These are phyloP conservation scores for Sanghuangporus baumii DNA, from an alignment of 1,284 basidiomycete genomes.

Conservation along the genomic window DNA sequence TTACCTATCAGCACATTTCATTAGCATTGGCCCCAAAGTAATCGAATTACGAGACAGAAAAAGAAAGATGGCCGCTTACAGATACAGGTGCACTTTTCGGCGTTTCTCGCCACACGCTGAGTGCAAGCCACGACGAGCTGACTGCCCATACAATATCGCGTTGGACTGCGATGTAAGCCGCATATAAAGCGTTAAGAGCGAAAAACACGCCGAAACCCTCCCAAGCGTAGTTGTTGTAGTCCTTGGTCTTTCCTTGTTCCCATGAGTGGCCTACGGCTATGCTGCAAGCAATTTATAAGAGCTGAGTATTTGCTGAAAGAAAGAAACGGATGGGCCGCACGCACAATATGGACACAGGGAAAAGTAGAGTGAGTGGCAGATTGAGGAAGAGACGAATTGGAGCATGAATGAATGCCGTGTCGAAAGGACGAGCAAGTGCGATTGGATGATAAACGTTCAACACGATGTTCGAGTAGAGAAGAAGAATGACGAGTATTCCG, in stretches of 20 bases:
- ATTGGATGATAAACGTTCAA: slow-evolving; percentile 64
- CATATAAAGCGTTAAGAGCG: slow-evolving; percentile 50
- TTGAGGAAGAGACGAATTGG: slow-evolving; percentile 69
- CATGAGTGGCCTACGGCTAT: slow-evolving; percentile 47
- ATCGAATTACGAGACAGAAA: neutral
- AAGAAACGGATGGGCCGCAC: slow-evolving; percentile 43
- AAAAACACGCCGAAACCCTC: slow-evolving; percentile 57
- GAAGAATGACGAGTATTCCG: slow-evolving; percentile 50
- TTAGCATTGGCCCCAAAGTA: neutral
- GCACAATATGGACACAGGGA: slow-evolving; percentile 47
- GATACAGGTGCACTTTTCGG: slow-evolving; percentile 59
- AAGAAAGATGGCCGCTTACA: slow-evolving; percentile 35
- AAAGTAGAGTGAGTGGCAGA: slow-evolving; percentile 42
- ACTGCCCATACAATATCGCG: slow-evolving; percentile 68
- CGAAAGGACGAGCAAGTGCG: slow-evolving; percentile 46
- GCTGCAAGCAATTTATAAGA: slow-evolving; percentile 29
- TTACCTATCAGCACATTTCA: slow-evolving; percentile 35
- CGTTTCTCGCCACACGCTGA: slow-evolving; percentile 52
- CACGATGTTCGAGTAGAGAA: slow-evolving; percentile 63
- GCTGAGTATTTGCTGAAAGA: neutral
- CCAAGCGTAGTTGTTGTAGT: slow-evolving; percentile 51
- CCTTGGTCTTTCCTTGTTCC: slow-evolving; percentile 35
- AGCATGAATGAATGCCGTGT: slow-evolving; percentile 67
- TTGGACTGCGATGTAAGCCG: slow-evolving; percentile 47
- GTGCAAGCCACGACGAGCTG: slow-evolving; percentile 64